Base-by-base conservation (phyloP, 441 rosid species). In the California macrophylla region DNA sequence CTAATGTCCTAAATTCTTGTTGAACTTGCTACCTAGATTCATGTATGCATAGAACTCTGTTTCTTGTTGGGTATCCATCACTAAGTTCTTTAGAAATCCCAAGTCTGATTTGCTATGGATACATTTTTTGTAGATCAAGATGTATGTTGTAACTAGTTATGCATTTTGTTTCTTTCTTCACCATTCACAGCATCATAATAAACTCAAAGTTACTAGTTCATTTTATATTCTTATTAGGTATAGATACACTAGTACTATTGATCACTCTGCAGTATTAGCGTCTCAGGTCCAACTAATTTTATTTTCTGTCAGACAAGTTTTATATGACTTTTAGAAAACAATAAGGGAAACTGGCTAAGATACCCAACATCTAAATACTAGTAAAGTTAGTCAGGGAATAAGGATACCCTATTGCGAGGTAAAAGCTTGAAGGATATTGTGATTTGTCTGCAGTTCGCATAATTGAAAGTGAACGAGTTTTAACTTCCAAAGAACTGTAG, bases 231-330 rank as follows among this genome's bases (percentile, higher is more conserved):
- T 36, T n/a, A 13, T 13, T 36, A 36, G 42, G 8, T 36, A 2
- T 36, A 9, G 50, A 40, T 40, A 13, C 50, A 40, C 13, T 40
- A 40, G 50, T 40, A 10, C 9, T 13, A 40, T 47, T 73, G 18
- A 36, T 81, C 6, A 66, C 60, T 25, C 34, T 38, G 30, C 29
- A 47, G 21, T 60, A 62, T 58, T 76, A 72, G 15, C 10, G 72
- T 80, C 69, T 76, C 85, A 93, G 98, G 98, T 68, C 96, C 96
- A 36, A 86, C n/a, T n/a, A n/a, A n/a, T n/a, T n/a, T 21, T 50
- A 38, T 13, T 12, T 66, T 5, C 45, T 66, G 15, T 4, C n/a
- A 34, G 29, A 13, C 16, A 40, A 40, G 50, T 40, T 40, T 40
- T n/a, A 40, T 9, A 40, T 40, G 50, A 12, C 12, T 12, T 40